Percentiles rank a stretch among this genome's conserved stretches.
Conservation (phyloP, 768 basidiomycete genomes). For the Pisolithus orientalis region DNA sequence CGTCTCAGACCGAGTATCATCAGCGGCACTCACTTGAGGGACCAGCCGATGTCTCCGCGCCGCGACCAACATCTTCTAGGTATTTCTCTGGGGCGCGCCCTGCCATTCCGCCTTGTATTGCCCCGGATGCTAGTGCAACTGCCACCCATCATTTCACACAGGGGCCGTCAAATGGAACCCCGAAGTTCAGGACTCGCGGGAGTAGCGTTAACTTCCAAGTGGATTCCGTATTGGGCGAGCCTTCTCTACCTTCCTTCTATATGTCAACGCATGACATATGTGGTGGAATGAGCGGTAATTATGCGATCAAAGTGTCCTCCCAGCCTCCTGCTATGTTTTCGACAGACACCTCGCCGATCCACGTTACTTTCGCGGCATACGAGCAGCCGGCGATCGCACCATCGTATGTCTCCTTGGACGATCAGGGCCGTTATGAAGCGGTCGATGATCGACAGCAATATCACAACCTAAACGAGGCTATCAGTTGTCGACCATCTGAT, state of each 20-base stretch:
- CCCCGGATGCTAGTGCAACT: neutral
- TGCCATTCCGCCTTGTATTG: neutral
- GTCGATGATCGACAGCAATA: neutral
- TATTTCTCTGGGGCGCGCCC: conserved; percentile 6
- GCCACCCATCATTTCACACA: neutral
- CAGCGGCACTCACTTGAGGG: neutral
- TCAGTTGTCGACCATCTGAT: neutral
- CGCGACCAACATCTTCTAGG: conserved; percentile 7
- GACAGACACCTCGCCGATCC: neutral
- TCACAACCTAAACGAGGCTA: neutral
- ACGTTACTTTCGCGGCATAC: neutral
- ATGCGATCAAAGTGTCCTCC: conserved; percentile 2
- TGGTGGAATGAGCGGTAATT: conserved; percentile 6
- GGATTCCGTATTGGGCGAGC: conserved; percentile 3
- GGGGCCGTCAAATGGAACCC: neutral
- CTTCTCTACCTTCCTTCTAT: conserved; percentile 4
- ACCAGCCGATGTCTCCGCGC: neutral
- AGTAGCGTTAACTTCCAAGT: neutral
- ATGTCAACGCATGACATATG: conserved; percentile 7
- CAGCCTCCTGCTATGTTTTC: neutral
- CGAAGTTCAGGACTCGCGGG: neutral
- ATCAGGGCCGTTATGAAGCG: neutral
- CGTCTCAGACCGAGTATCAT: conserved; percentile 38
- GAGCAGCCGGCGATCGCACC: neutral
- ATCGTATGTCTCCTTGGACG: neutral